Base-by-base conservation (phyloP, 345 rosid species). In the Salix koriyanagi region DNA sequence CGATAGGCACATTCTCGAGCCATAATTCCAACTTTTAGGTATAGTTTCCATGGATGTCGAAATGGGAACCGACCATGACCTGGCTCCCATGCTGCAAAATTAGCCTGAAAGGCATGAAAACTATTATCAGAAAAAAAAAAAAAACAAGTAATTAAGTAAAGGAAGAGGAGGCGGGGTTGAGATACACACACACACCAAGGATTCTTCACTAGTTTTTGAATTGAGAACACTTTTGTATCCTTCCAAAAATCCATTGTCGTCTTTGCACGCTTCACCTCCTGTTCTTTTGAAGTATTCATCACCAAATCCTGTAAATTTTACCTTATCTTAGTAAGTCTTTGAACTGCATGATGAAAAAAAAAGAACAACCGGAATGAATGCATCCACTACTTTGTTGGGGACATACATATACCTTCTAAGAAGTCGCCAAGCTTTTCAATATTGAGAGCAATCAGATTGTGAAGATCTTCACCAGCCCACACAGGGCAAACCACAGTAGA, bases 1-100 rank as follows among this genome's bases (percentile, higher is more conserved):
- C 87, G 61, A 41, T 87, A 88, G 77, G 93, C 93, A 71, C 96
- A 92, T 73, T 86, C 87, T 12, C 93, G 85, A 44, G 81, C 82
- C 65, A 83, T 67, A 32, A 78, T 76, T 76, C 89, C 93, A 32
- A 91, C n/a, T 74, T 86, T 73, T 6, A 90, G 86, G 81, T 92
- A 94, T 13, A 82, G 87, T 69, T 88, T 88, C 97, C 97, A 92
- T 2, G 98, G 96, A 80, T 94, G 97, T 1, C 88, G 85, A 79
- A 92, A 92, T 44, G 71, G 70, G 83, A 94, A 94, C 26, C 79
- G 75, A 15, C 98, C 98, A 37, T 94, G 98, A 41, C 88, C 79
- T 34, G 98, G 98, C 74, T 94, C 96, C 98, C 98, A 94, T 79
- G 88, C 85, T 0, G 96, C 97, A 74, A 89, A 92, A 77, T 90